Percentiles rank a stretch among this genome's conserved stretches.
phyloP scores from a whole-genome alignment of 2,329 filamentous ascomycete genomes.

The Aspergillus spinulosporus region DNA sequence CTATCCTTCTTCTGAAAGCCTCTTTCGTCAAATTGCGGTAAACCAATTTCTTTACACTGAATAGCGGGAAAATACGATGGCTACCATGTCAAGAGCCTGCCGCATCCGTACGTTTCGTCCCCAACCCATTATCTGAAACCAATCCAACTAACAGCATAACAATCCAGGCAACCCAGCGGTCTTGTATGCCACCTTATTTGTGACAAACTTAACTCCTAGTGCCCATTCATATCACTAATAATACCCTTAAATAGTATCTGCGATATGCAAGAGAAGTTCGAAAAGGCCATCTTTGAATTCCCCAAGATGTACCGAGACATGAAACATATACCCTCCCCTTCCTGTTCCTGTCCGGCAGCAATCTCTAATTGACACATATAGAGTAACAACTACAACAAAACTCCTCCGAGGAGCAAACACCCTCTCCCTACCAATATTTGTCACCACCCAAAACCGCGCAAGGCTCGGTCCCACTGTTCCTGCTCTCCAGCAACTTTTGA shows the following conservation, averaged over 20 bases:
- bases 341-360: no score
- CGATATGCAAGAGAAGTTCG: constrained; percentile 93
- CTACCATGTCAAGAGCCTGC: constrained; percentile 22
- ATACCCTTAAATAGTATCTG: constrained; percentile 65
- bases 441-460: constrained; percentile 79
- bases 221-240: background rate
- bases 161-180: constrained; percentile 48
- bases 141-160: background rate
- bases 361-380: constrained; percentile 30
- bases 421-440: constrained; percentile 70
- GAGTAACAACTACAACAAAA: constrained; percentile 67
- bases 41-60: background rate
- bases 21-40: no score
- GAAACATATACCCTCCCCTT: no score
- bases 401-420: constrained; percentile 59
- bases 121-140: constrained; percentile 16
- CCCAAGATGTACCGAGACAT: constrained; percentile 65
- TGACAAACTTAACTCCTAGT: background rate
- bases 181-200: constrained; percentile 39
- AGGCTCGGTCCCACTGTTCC: constrained; percentile 78
- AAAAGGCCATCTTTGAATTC: constrained; percentile 78
- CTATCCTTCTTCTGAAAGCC: background rate
- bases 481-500: constrained; percentile 62
- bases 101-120: constrained; percentile 31
- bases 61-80: constrained; percentile 16